Percentiles rank a stretch among this genome's conserved stretches.
These are phyloP conservation scores for Exophiala calicioides DNA, from an alignment of 2,329 filamentous ascomycete genomes.

Conservation along the genomic window DNA sequence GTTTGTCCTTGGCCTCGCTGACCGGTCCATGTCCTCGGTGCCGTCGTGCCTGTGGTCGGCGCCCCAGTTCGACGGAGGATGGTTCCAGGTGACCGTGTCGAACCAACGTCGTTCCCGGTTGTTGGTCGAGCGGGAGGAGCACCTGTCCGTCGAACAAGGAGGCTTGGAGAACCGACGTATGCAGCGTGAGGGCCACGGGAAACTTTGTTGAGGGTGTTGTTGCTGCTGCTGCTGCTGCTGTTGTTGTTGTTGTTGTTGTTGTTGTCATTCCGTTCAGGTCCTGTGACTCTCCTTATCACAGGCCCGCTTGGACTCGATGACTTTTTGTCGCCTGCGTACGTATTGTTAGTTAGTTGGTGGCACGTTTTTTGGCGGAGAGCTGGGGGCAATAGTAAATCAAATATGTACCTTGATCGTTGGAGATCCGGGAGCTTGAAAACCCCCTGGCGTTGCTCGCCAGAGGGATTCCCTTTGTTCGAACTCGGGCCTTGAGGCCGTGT, in stretches of 20 bases:
- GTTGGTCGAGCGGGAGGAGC: slow-evolving; percentile 1
- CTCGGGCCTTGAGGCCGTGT: slow-evolving; percentile 11
- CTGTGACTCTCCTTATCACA: no score
- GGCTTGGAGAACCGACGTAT: no score
- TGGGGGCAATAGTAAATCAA: no score
- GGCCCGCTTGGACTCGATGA: no score
- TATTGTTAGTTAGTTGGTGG: neutral
- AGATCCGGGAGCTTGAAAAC: slow-evolving; percentile 13
- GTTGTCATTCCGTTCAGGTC: no score
- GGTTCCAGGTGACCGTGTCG: slow-evolving; percentile 3
- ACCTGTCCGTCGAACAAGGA: neutral
- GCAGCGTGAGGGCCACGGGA: no score
- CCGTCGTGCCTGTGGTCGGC: neutral
- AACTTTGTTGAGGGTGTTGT: no score
- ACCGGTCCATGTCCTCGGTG: neutral
- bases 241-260: slow-evolving; percentile 1
- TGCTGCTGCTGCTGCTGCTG: slow-evolving; percentile 1
- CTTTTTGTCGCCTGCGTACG: neutral
- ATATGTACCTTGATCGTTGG: slow-evolving; percentile 18
- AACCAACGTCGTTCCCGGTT: no score
- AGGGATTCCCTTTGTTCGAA: neutral
- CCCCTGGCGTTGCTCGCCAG: slow-evolving; percentile 2
- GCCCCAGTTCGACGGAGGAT: slow-evolving; percentile 6
- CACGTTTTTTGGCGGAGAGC: no score
- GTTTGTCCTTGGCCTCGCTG: slow-evolving; percentile 1